Base-by-base conservation (phyloP, 2,329 filamentous ascomycete genomes). In the Diaporthe destruens region DNA sequence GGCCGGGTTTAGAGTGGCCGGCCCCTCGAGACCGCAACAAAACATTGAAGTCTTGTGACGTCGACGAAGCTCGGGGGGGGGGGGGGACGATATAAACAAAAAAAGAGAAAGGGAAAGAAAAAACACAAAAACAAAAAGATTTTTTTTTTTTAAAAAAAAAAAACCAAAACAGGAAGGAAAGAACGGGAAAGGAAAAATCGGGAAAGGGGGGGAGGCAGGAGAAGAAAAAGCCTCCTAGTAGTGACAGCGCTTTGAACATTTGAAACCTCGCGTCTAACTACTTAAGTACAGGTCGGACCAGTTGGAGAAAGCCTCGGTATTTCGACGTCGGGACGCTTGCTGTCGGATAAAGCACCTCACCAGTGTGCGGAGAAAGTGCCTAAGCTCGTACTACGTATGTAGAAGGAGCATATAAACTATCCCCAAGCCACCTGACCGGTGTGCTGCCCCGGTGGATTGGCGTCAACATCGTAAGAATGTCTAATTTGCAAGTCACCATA, bases 291-390 rank as follows among this genome's bases (percentile, higher is more conserved):
- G 49, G 47, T 34, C 6, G 44, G 49, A 32, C 6, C 11, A 25
- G 39, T 57, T 57, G 34, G 53, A 39, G 67, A 65, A 39, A 36
- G 42, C 66, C 55, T 69, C 53, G 66, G 55, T 47, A 49, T 36
- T 23, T 36, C 7, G 7, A 44, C 20, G 42, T 39, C 36, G 34
- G 34, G 34, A 39, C 36, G 36, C 66, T 57, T 32, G 47, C 4
- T 32, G 47, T 36, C 53, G 54, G 66, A 49, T 56, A 51, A 56
- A 16, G 51, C 49, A 59, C 42, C n/a, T 49, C 29, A n/a, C n/a
- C n/a, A 6, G 6, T 47, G 67, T 69, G 66, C 53, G 54, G 42
- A 59, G 55, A 59, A 69, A n/a, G 16, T 51, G 44, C 25, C 67
- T 42, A 39, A 18, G 1, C 6, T 23, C 34, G 34, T 57, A 25